These are phyloP conservation scores for Geranium incanum DNA, from an alignment of 441 rosid genomes.

Conservation along the genomic window DNA sequence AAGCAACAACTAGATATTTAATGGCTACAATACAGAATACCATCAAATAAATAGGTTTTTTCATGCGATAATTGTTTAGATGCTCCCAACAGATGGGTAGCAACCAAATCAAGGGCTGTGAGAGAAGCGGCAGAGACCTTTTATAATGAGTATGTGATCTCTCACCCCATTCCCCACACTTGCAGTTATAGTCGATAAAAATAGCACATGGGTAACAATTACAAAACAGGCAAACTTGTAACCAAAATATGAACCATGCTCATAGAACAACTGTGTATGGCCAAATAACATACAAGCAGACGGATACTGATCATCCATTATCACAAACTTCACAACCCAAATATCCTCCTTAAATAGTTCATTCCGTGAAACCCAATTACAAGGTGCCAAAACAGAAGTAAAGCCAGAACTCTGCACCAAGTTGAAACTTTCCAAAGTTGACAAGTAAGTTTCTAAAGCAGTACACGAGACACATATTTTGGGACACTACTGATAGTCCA, in stretches of 20 bases:
- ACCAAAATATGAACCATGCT: not conserved
- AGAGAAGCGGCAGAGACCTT: too few relatives aligned
- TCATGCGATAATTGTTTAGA: not conserved
- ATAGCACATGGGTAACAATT: not conserved
- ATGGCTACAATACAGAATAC: not conserved
- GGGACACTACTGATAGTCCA: too few relatives aligned
- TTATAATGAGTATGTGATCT: too few relatives aligned
- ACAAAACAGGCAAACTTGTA: not conserved
- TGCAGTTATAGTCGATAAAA: too few relatives aligned
- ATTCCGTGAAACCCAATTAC: not conserved
- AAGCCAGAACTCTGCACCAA: not conserved
- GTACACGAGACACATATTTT: not conserved
- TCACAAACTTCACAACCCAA: not conserved
- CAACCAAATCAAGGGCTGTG: too few relatives aligned
- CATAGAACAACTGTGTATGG: not conserved
- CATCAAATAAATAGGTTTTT: not conserved
- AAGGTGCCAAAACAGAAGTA: not conserved
- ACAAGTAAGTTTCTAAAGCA: not conserved
- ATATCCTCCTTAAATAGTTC: not conserved
- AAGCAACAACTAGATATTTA: not conserved
- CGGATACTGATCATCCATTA: not conserved
- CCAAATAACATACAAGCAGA: not conserved
- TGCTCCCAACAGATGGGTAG: not conserved
- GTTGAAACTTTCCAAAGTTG: not conserved
- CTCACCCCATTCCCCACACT: too few relatives aligned